Percentiles rank a stretch among this genome's conserved stretches.
Conservation (phyloP, 2,329 filamentous ascomycete species). For the Microascus cirrosus region DNA sequence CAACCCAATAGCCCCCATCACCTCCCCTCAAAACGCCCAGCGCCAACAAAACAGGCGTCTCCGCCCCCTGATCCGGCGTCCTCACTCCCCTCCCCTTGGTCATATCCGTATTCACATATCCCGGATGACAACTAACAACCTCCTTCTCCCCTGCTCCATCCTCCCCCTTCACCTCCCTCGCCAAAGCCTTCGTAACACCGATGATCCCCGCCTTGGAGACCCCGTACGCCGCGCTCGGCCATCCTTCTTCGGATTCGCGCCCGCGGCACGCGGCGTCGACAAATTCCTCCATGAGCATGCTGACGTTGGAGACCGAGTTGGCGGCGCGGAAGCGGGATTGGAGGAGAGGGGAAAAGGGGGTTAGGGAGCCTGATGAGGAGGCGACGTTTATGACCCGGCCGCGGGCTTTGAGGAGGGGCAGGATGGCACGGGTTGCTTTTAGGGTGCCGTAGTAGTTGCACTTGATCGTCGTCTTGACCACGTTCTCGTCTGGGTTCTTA, state of each 20-base stretch:
- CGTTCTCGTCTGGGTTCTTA: constrained; percentile 20
- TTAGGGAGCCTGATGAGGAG: constrained; percentile 29
- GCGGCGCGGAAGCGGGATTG: constrained; percentile 27
- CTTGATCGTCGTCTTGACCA: constrained; percentile 34
- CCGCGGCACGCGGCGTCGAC: constrained; percentile 29
- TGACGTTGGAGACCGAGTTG: constrained; percentile 28
- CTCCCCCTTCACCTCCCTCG: constrained; percentile 13
- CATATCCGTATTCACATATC: constrained; percentile 35
- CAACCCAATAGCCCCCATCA: constrained; percentile 26
- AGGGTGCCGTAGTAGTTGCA: constrained; percentile 43
- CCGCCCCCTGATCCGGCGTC: constrained; percentile 29
- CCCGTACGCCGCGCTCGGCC: constrained; percentile 36
- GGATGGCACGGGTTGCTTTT: constrained; percentile 27
- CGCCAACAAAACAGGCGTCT: constrained; percentile 29
- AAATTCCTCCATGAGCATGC: constrained; percentile 36
- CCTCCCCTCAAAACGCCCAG: constrained; percentile 20
- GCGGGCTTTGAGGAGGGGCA: constrained; percentile 29
- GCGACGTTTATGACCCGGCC: constrained; percentile 38
- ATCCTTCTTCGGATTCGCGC: constrained; percentile 32
- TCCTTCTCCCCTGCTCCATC: constrained; percentile 13
- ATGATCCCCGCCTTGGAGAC: constrained; percentile 32
- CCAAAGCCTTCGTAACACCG: constrained; percentile 25
- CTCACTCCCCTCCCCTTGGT: constrained; percentile 24
- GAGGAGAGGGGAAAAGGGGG: constrained; percentile 31
- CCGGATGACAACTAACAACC: constrained; percentile 29